Base-by-base conservation (phyloP, 2,329 filamentous ascomycete genomes). In the Cryoendolithus antarcticus region DNA sequence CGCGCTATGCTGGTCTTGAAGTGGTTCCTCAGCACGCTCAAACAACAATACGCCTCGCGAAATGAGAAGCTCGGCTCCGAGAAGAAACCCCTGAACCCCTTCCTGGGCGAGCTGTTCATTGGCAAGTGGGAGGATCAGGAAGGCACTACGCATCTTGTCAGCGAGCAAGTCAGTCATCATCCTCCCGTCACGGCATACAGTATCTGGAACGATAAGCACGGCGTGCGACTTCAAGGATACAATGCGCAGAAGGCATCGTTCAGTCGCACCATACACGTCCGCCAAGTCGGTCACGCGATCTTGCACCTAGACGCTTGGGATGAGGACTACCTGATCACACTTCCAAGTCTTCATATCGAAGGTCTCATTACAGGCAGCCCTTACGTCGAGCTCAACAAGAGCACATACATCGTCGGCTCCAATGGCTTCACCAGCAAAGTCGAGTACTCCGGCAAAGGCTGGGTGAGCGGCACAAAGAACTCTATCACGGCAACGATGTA, bases 241-340 rank as follows among this genome's bases (percentile, higher is more conserved):
- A 95, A 96, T 56, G 89, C 84, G 10, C 91, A 96, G 59, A 96
- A 94, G 62, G 88, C 89, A 3, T 93, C 86, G n/a, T 95, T 98
- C 63, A 84, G 82, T 46, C 80, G 82, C 51, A 94, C 89, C 33
- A 95, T 96, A 61, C 82, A 89, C 55, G 82, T 98, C 57, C 94
- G 93, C 52, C 59, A 62, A 41, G 56, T 62, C 34, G 89, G 89
- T 30, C 88, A 95, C 57, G 88, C 88, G 31, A 67, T 93, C 28
- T 72, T 89, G 47, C 82, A 84, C 36, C 66, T 95, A 43, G 80
- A 82, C 42, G 63, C 63, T 12, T 69, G 60, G 53, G 63, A 72
- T 48, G 84, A 91, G 58, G 78, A 75, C 49, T 93, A 93, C 66
- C 72, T 95, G 46, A 94, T 96, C 59, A 93, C 86, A 7, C 78